These are phyloP conservation scores for Thraustochytrium striatum DNA, from an alignment of 352 stramenopile species.

Conservation along the genomic window DNA sequence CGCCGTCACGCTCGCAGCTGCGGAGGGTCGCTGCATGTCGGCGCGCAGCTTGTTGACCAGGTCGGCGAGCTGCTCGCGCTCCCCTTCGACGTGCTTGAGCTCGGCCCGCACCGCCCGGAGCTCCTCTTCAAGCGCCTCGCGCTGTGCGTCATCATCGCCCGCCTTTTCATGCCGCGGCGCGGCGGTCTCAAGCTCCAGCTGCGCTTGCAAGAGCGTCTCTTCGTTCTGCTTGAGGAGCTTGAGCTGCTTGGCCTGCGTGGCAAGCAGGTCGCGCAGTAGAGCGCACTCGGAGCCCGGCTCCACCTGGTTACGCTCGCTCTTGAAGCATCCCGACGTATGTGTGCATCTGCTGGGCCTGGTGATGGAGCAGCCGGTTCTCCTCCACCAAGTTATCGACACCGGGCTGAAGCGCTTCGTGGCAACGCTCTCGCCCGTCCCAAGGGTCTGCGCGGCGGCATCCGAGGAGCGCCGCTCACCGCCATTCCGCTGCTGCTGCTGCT, in stretches of 20 bases:
- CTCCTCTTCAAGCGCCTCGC: not conserved
- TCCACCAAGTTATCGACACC: not conserved
- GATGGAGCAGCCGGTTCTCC: not conserved
- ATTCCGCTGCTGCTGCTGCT: no score
- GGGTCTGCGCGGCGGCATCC: no score
- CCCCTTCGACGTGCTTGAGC: not conserved
- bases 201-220: no score
- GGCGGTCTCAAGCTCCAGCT: not conserved
- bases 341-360: not conserved
- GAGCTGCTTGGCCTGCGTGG: not conserved
- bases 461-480: no score
- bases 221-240: not conserved
- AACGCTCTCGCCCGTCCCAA: no score
- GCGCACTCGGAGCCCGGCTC: not conserved
- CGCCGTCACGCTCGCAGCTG: not conserved
- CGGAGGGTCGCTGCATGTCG: not conserved
- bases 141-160: not conserved
- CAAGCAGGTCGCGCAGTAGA: not conserved
- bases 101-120: not conserved
- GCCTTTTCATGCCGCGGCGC: not conserved
- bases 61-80: conserved; percentile 29
- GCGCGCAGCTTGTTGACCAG: conserved; percentile 31
- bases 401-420: no score
- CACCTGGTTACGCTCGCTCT: not conserved
- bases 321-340: not conserved